Evolutionary conservation across 129 eudicot genomes (phyloP), one percentile per base, ranked within the genome.

Genomic region (Chrysanthemum lavandulifolium): DNA sequence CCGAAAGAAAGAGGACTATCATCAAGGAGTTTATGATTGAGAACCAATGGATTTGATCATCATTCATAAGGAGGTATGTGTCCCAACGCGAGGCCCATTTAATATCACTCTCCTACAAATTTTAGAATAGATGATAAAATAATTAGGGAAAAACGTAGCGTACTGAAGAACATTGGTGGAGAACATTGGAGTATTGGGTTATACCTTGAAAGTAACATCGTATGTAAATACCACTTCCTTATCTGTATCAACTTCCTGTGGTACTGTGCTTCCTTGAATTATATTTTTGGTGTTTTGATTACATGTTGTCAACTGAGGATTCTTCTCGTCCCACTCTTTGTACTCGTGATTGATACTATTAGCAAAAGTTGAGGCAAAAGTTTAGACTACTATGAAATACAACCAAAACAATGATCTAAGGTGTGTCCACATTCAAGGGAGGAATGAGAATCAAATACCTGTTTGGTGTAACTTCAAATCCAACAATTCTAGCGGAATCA

Each of bases 61-160:
- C 98, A 15, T 92, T 89, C 97, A 92, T 92, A 59, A 92, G 87
- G 23, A 92, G 95, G 81, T 92, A 92, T 3, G 98, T 89, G 81
- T 92, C 96, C 98, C 98, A 92, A 47, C 98, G 85, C 25, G 98
- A 92, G 45, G 97, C 97, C 97, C 97, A 89, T 71, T 92, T n/a
- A n/a, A 89, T 83, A 23, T 89, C 86, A 74, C 98, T 92, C 76
- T 89, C 98, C 97, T 91, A 73, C 61, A 27, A 6, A 10, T 13
- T 57, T 8, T 25, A 13, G 27, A 2, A 27, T 13, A 15, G 8
- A 49, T 19, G 2, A 59, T 13, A 58, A 29, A 14, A 48, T 2
- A 13, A 9, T 33, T 23, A 12, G 54, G 18, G 18, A 18, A 23
- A 16, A 62, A 0, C 51, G 56, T 31, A 54, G 2, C 13, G 5